These are phyloP conservation scores for Trichophyton rubrum DNA, from an alignment of 2,329 filamentous ascomycete genomes.

Conservation along the genomic window DNA sequence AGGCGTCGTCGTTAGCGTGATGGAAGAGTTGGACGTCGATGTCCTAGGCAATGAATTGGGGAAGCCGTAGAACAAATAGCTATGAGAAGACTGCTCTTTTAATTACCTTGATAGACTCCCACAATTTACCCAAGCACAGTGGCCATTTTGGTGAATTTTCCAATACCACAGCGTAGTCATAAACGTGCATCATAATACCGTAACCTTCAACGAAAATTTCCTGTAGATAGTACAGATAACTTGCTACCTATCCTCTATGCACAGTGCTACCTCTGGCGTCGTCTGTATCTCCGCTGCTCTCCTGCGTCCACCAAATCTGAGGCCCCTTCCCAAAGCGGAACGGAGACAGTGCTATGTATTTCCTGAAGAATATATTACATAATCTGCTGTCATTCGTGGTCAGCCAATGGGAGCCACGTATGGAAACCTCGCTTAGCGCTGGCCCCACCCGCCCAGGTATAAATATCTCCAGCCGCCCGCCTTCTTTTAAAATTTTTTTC, in stretches of 20 bases:
- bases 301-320: no score
- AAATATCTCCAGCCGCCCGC: constrained; percentile 18
- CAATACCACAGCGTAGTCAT: no score
- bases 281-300: neutral
- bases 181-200: no score
- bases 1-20: constrained; percentile 70
- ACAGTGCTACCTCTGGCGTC: no score
- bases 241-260: no score
- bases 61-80: neutral
- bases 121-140: neutral
- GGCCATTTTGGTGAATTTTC: no score
- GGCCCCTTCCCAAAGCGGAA: neutral
- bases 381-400: neutral
- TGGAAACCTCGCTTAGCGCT: constrained; percentile 9
- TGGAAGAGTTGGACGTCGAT: constrained; percentile 81
- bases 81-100: neutral
- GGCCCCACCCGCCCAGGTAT: constrained; percentile 17
- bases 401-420: constrained; percentile 7
- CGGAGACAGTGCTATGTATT: neutral
- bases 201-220: no score
- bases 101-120: neutral
- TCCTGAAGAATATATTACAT: neutral
- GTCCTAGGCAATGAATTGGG: constrained; percentile 39
- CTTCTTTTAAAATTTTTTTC: constrained; percentile 26
- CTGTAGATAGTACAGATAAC: no score